These are phyloP conservation scores for Thyridium curvatum DNA, from an alignment of 2,329 filamentous ascomycete genomes.

Conservation along the genomic window DNA sequence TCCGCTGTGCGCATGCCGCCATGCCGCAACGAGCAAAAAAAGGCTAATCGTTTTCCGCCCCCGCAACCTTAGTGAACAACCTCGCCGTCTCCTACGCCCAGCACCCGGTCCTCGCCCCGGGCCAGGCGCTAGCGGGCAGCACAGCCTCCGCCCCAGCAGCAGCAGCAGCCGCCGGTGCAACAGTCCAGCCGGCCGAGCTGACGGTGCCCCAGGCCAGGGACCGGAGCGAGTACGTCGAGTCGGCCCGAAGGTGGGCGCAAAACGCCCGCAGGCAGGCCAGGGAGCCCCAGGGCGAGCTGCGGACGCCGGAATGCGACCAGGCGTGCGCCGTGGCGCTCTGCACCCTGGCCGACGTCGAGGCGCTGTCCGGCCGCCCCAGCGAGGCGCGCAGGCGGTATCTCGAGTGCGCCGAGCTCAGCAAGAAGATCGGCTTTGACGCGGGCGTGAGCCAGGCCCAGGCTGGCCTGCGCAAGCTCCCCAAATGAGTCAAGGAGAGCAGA, in stretches of 20 bases:
- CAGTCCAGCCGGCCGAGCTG: neutral
- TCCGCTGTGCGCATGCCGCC: too few relatives aligned
- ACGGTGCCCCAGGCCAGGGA: slow-evolving; percentile 33
- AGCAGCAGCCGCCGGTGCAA: slow-evolving; percentile 12
- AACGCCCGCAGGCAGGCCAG: slow-evolving; percentile 66
- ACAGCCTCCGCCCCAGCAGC: neutral
- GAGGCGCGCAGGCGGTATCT: slow-evolving; percentile 64
- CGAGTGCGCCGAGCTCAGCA: slow-evolving; percentile 59
- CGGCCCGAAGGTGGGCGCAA: slow-evolving; percentile 70
- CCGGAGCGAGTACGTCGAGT: slow-evolving; percentile 56
- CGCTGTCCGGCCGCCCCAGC: slow-evolving; percentile 60
- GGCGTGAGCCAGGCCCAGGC: slow-evolving; percentile 47
- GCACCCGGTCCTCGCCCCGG: slow-evolving; percentile 39
- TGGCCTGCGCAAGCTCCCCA: slow-evolving; percentile 27
- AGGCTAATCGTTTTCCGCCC: too few relatives aligned
- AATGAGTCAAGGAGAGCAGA: too few relatives aligned
- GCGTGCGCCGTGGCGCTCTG: slow-evolving; percentile 80
- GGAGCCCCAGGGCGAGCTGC: slow-evolving; percentile 57
- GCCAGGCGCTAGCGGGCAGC: slow-evolving; percentile 20
- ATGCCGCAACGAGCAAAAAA: too few relatives aligned
- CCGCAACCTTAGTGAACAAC: slow-evolving; percentile 72
- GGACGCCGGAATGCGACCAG: slow-evolving; percentile 74
- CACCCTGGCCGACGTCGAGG: slow-evolving; percentile 79
- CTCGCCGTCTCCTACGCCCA: slow-evolving; percentile 68
- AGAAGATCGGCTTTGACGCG: slow-evolving; percentile 42